Evolutionary conservation across 2,329 filamentous ascomycete genomes (phyloP).

Genomic region (Pseudogymnoascus sp.): DNA sequence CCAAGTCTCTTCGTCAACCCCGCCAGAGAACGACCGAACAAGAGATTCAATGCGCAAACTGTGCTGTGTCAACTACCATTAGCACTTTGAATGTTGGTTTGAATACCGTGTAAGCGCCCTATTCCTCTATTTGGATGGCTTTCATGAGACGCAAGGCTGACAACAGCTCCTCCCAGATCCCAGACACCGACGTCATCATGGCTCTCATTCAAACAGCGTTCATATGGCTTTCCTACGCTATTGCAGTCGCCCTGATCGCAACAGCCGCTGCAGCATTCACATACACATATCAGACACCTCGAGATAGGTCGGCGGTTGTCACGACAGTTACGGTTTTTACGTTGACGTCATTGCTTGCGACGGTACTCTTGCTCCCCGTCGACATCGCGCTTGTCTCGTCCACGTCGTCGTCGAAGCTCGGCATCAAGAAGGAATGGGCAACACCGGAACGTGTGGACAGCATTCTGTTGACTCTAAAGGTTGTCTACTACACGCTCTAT

Average conservation of each 20-base stretch:
- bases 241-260: conserved; percentile 69
- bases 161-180: background rate
- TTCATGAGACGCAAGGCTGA: background rate
- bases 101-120: conserved; percentile 1
- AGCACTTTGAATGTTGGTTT: background rate
- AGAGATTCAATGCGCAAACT: background rate
- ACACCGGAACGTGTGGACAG: conserved; percentile 69
- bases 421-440: conserved; percentile 90
- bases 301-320: conserved; percentile 75
- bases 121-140: background rate
- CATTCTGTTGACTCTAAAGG: conserved; percentile 71
- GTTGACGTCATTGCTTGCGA: conserved; percentile 79
- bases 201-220: conserved; percentile 72
- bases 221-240: conserved; percentile 90
- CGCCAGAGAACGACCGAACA: background rate
- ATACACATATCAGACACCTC: conserved; percentile 82
- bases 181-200: conserved; percentile 20
- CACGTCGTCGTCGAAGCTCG: conserved; percentile 66
- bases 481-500: conserved; percentile 90
- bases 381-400: conserved; percentile 92
- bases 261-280: conserved; percentile 75
- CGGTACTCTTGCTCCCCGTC: conserved; percentile 84
- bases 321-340: conserved; percentile 81
- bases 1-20: conserved; percentile 1
- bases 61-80: background rate